Evolutionary conservation across 805 yeast genomes (phyloP).

Genomic region (Jamesozyma piceae): DNA sequence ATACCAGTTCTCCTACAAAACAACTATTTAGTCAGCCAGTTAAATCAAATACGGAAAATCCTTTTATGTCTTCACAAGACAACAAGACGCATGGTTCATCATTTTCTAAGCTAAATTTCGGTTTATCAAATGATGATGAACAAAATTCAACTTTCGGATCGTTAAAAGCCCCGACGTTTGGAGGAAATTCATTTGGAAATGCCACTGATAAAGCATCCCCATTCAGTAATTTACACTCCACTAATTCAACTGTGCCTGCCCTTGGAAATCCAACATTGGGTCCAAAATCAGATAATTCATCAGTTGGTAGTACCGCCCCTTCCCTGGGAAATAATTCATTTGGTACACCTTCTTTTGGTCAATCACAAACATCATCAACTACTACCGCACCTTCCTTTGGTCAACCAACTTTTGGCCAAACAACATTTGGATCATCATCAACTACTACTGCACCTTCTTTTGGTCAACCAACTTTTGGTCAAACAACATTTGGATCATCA

Average conservation of each 20-base stretch:
- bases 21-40: not conserved
- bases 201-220: too few species aligned
- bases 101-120: not conserved
- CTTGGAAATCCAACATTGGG: too few species aligned
- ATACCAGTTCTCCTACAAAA: too few species aligned
- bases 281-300: too few species aligned
- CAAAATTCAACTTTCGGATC: constrained; percentile 7
- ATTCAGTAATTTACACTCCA: constrained; percentile 20
- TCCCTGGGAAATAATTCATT: too few species aligned
- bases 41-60: not conserved
- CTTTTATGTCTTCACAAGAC: not conserved
- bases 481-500: constrained; percentile 10
- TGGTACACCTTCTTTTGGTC: constrained; percentile 13
- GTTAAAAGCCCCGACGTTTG: too few species aligned
- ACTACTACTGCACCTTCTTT: too few species aligned
- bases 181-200: not conserved
- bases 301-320: too few species aligned
- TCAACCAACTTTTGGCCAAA: constrained; percentile 7
- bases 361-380: too few species aligned
- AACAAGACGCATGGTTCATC: not conserved
- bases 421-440: not conserved
- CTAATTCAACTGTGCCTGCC: constrained; percentile 11
- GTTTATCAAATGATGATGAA: not conserved
- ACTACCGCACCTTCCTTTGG: too few species aligned
- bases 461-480: constrained; percentile 7